Conservation (phyloP, 768 basidiomycete genomes). For the Boletus speciosus region DNA sequence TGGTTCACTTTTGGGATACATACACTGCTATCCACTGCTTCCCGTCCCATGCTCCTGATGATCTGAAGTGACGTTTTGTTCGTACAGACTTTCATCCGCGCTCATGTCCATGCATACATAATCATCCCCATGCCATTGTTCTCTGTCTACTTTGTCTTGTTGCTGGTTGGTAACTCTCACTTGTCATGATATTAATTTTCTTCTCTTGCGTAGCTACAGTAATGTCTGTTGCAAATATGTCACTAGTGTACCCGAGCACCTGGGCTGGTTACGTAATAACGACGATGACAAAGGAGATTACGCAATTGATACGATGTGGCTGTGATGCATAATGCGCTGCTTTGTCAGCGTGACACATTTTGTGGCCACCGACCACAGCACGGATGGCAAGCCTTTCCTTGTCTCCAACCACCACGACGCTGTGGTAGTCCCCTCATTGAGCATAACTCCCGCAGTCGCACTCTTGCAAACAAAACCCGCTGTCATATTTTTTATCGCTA, state of each 20-base stretch:
- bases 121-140: slow-evolving; percentile 21
- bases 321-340: background rate
- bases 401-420: slow-evolving; percentile 22
- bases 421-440: slow-evolving; percentile 18
- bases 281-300: background rate
- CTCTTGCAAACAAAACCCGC: slow-evolving; percentile 2
- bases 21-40: slow-evolving; percentile 18
- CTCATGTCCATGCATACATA: slow-evolving; percentile 25
- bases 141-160: slow-evolving; percentile 10
- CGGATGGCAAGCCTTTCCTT: slow-evolving; percentile 6
- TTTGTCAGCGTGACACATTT: slow-evolving; percentile 28
- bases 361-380: slow-evolving; percentile 12
- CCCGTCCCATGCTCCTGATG: slow-evolving; percentile 7
- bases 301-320: background rate
- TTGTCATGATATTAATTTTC: background rate
- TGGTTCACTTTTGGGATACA: slow-evolving; percentile 23
- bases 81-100: slow-evolving; percentile 26
- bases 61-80: slow-evolving; percentile 20
- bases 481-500: slow-evolving; percentile 19
- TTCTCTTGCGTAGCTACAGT: slow-evolving; percentile 10
- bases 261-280: background rate
- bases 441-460: slow-evolving; percentile 6
- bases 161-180: background rate
- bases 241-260: background rate
- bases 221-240: slow-evolving; percentile 16